These are phyloP conservation scores for Dillenia turbinata DNA, from an alignment of 164 flowering plant genomes.

Conservation along the genomic window DNA sequence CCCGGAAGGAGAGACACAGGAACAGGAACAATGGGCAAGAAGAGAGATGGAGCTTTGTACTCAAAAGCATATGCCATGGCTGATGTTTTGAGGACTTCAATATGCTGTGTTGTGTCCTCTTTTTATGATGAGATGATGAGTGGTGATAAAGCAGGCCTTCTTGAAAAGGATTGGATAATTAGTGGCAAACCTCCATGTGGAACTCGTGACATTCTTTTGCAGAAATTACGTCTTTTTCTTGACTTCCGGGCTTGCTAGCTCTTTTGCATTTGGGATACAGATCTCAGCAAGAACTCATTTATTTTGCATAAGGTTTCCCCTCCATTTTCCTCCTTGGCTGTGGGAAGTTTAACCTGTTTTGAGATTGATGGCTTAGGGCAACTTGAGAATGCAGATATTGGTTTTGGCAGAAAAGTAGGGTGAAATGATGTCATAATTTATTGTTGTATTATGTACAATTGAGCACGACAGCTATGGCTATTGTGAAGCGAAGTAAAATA, in stretches of 20 bases:
- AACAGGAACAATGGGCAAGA: constrained; percentile 27
- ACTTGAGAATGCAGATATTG: too few relatives aligned
- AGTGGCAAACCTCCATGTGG: constrained; percentile 57
- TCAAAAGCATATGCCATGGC: constrained; percentile 76
- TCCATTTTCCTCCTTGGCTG: too few relatives aligned
- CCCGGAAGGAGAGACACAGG: constrained; percentile 45
- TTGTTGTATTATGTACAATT: too few relatives aligned
- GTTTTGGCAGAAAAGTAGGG: too few relatives aligned
- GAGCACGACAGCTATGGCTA: too few relatives aligned
- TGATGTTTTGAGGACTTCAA: constrained; percentile 69
- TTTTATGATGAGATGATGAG: constrained; percentile 73
- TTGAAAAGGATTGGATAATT: constrained; percentile 78
- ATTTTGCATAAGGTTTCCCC: too few relatives aligned
- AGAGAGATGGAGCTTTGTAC: constrained; percentile 45
- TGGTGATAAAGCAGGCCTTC: constrained; percentile 51
- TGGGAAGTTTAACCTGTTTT: too few relatives aligned
- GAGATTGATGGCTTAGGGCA: too few relatives aligned
- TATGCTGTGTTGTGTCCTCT: constrained; percentile 59
- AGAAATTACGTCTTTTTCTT: constrained; percentile 64
- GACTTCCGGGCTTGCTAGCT: constrained; percentile 59
- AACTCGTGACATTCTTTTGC: constrained; percentile 59
- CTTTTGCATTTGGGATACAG: too few relatives aligned
- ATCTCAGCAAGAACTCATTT: too few relatives aligned
- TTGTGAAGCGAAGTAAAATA: too few relatives aligned
- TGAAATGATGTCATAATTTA: too few relatives aligned